phyloP scores from a whole-genome alignment of 2,329 filamentous ascomycete species.

The Fusarium veterinarium region DNA sequence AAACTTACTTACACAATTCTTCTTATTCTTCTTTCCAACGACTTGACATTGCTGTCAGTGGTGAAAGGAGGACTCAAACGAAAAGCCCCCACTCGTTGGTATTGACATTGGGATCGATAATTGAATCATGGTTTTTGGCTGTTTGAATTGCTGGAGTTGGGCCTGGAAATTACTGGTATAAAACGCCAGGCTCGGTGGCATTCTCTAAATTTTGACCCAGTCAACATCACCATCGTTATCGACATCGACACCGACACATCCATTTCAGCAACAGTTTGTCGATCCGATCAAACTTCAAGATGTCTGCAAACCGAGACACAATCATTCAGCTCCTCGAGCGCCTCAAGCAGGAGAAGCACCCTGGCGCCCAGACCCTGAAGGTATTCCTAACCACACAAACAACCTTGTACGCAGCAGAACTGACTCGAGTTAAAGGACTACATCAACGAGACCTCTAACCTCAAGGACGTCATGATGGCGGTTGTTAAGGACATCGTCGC shows the following conservation, averaged over 20 bases:
- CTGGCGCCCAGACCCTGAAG: conserved; percentile 3
- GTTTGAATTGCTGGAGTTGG: background rate
- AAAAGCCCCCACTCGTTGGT: background rate
- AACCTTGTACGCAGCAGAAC: background rate
- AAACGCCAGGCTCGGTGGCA: background rate
- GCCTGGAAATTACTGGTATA: background rate
- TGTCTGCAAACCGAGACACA: background rate
- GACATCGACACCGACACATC: background rate
- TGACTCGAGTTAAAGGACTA: conserved; percentile 18
- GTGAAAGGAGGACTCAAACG: background rate
- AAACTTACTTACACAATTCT: background rate
- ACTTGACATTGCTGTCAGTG: background rate
- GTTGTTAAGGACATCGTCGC: conserved; percentile 29
- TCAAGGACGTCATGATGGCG: conserved; percentile 31
- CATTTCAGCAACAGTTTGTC: background rate
- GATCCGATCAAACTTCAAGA: background rate
- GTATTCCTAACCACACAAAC: background rate
- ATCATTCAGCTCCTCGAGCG: conserved; percentile 16
- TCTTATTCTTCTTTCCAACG: background rate
- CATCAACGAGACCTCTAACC: conserved; percentile 21
- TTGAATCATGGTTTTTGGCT: background rate
- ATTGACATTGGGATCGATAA: background rate
- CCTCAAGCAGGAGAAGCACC: background rate
- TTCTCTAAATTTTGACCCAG: background rate
- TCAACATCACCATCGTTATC: conserved; percentile 9